Evolutionary conservation across 805 yeast species (phyloP).

Genomic region (Suhomyces prunicola): DNA sequence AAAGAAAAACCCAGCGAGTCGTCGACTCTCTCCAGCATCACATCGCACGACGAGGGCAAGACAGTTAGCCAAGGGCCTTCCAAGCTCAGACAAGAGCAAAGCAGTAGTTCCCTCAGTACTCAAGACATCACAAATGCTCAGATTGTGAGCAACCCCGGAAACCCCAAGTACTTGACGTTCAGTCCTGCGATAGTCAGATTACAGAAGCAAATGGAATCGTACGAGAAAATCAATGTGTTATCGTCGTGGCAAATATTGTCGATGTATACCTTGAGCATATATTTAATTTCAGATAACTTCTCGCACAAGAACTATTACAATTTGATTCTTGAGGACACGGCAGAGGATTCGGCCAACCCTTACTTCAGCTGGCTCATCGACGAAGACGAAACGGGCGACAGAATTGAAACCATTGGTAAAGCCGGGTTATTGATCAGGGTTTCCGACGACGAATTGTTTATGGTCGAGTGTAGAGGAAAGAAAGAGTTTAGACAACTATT

Average conservation of each 20-base stretch:
- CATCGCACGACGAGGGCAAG: conserved; percentile 1
- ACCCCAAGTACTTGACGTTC: conserved; percentile 20
- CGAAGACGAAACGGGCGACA: conserved; percentile 25
- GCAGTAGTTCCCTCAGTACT: conserved; percentile 19
- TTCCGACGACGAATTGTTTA: conserved; percentile 28
- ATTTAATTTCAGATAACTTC: conserved; percentile 25
- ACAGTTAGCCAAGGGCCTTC: background rate
- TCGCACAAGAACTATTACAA: conserved; percentile 26
- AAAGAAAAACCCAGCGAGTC: conserved; percentile 9
- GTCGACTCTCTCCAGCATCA: conserved; percentile 2
- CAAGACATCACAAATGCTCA: conserved; percentile 17
- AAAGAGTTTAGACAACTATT: conserved; percentile 33
- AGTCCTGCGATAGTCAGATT: conserved; percentile 34
- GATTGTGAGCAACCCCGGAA: conserved; percentile 24
- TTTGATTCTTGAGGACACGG: conserved; percentile 22
- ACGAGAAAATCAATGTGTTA: conserved; percentile 27
- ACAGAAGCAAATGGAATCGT: conserved; percentile 33
- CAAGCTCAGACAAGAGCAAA: conserved; percentile 12
- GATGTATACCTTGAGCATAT: conserved; percentile 34
- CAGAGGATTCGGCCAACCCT: conserved; percentile 10
- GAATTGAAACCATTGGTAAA: conserved; percentile 39
- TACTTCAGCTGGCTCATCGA: conserved; percentile 31
- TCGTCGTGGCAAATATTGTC: conserved; percentile 43
- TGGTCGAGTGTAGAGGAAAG: conserved; percentile 45
- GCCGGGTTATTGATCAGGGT: conserved; percentile 40